These are phyloP conservation scores for Paxillus involutus DNA, from an alignment of 768 basidiomycete genomes.

Conservation along the genomic window DNA sequence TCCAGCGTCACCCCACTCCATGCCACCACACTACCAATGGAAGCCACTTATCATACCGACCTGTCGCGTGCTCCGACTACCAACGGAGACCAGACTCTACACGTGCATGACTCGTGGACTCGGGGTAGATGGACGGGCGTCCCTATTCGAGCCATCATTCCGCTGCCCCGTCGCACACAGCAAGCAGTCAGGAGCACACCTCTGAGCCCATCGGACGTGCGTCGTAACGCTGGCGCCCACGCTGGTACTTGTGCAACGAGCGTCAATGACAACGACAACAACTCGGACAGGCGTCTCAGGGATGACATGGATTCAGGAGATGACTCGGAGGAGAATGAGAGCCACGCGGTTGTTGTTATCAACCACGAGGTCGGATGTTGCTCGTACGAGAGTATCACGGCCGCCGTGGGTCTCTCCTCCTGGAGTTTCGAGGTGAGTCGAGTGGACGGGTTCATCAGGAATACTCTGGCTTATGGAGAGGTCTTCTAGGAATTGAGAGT, in stretches of 20 bases:
- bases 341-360: not conserved
- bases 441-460: not conserved
- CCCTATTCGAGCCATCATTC: constrained; percentile 23
- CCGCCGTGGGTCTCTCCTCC: constrained; percentile 16
- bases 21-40: no score
- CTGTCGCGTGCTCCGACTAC: not conserved
- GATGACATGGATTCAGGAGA: not conserved
- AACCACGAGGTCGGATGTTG: constrained; percentile 1
- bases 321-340: not conserved
- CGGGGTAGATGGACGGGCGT: constrained; percentile 15
- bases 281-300: no score
- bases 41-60: no score
- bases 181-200: not conserved
- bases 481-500: constrained; percentile 22
- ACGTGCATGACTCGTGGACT: not conserved
- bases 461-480: not conserved
- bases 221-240: not conserved
- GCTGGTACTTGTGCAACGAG: no score
- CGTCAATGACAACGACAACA: no score
- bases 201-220: not conserved
- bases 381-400: constrained; percentile 29
- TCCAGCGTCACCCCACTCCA: no score
- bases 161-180: constrained; percentile 16
- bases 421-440: constrained; percentile 32
- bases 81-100: not conserved